A percentile compares a stretch with the other conserved stretches of the same genome.
These are phyloP conservation scores for Naganishia albida DNA, from an alignment of 1,284 basidiomycete species.

Conservation along the genomic window DNA sequence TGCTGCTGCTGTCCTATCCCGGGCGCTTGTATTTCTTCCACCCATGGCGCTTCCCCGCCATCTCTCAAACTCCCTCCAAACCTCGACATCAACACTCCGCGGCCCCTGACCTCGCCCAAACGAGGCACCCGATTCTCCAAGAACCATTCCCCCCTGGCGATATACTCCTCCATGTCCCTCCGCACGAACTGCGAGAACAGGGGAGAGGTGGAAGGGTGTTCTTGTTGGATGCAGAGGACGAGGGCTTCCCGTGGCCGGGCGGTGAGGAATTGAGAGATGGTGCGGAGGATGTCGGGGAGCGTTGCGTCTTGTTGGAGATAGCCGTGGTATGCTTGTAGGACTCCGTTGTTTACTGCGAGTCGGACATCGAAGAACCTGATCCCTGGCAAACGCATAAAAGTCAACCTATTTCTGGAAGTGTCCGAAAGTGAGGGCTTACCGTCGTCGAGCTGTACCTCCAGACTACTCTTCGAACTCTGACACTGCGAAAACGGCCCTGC, in stretches of 20 bases:
- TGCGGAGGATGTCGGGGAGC: slow-evolving; percentile 65
- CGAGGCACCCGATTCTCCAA: slow-evolving; percentile 72
- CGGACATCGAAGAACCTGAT: slow-evolving; percentile 80
- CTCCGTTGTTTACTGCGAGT: slow-evolving; percentile 65
- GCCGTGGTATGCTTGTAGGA: slow-evolving; percentile 72
- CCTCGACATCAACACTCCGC: slow-evolving; percentile 75
- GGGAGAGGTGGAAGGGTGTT: slow-evolving; percentile 56
- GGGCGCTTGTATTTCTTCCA: not conserved
- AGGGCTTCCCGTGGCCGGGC: slow-evolving; percentile 68
- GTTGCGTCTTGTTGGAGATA: slow-evolving; percentile 67
- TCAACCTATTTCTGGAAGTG: too few relatives aligned
- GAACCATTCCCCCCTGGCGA: slow-evolving; percentile 71
- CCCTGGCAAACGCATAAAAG: too few relatives aligned
- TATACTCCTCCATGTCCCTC: slow-evolving; percentile 61
- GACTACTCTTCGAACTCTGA: slow-evolving; percentile 46
- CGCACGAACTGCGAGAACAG: slow-evolving; percentile 68
- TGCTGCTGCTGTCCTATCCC: not conserved
- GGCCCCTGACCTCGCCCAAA: slow-evolving; percentile 78
- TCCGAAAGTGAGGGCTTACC: not conserved
- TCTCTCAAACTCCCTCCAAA: slow-evolving; percentile 66
- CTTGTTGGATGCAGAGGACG: slow-evolving; percentile 83
- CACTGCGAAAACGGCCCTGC: slow-evolving; percentile 50
- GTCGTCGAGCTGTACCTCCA: slow-evolving; percentile 48
- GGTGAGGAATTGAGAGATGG: slow-evolving; percentile 66
- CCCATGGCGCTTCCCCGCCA: slow-evolving; percentile 19